These are phyloP conservation scores for Rosa lucieae DNA, from an alignment of 306 rosid species.

Conservation along the genomic window DNA sequence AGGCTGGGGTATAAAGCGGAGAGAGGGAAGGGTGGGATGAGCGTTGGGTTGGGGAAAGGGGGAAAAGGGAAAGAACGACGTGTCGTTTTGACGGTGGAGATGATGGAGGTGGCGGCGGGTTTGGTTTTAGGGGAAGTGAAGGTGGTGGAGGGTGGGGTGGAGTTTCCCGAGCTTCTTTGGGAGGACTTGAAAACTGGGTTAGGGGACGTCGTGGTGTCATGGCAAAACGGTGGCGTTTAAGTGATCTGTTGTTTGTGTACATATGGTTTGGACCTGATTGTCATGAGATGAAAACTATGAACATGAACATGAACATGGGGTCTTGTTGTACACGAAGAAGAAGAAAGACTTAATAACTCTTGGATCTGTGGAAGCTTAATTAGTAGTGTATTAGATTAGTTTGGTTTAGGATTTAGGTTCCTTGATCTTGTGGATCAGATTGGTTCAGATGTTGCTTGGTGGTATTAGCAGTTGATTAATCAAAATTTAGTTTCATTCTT, in stretches of 20 bases:
- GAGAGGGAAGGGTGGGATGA: constrained; percentile 56
- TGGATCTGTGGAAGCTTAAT: background rate
- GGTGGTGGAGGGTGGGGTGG: constrained; percentile 56
- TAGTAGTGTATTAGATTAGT: background rate
- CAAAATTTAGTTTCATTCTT: background rate
- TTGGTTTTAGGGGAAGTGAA: constrained; percentile 54
- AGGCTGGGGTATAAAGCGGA: constrained; percentile 60
- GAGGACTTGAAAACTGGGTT: constrained; percentile 45
- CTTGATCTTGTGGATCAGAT: background rate
- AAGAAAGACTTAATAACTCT: background rate
- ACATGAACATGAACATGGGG: background rate
- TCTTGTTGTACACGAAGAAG: background rate
- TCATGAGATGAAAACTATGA: no score
- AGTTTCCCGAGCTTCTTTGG: constrained; percentile 64
- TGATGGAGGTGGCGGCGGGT: constrained; percentile 43
- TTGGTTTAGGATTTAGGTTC: no score
- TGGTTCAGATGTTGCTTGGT: background rate
- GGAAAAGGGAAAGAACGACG: constrained; percentile 15
- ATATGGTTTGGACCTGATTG: background rate
- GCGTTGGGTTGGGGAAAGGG: constrained; percentile 63
- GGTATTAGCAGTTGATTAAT: background rate
- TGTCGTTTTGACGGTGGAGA: constrained; percentile 52
- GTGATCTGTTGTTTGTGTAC: background rate
- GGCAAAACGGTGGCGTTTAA: constrained; percentile 40
- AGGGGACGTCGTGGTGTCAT: constrained; percentile 52